Conservation (phyloP, 257 asterid species). For the Primulina tabacum region DNA sequence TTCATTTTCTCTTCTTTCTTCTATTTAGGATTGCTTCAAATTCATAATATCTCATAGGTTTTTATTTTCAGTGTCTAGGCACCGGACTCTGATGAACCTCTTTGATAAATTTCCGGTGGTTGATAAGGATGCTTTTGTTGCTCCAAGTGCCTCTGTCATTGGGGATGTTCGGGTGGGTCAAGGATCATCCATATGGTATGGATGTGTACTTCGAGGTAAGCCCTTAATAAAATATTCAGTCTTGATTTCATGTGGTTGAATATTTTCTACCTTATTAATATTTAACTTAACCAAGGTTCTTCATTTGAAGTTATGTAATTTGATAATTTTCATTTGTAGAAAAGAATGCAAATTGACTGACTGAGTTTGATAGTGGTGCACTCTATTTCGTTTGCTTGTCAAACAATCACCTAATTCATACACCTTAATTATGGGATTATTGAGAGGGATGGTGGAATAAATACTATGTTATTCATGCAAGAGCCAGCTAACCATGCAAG, state of each 20-base stretch:
- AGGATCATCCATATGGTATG: conserved; percentile 82
- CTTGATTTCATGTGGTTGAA: too few relatives aligned
- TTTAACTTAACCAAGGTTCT: too few relatives aligned
- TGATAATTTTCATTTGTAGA: too few relatives aligned
- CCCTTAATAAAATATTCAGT: conserved; percentile 8
- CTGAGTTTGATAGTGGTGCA: not conserved
- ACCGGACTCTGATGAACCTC: conserved; percentile 67
- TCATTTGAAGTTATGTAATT: too few relatives aligned
- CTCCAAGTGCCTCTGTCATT: conserved; percentile 81
- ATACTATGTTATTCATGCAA: not conserved
- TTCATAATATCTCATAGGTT: conserved; percentile 1
- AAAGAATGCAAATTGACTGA: not conserved
- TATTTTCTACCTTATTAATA: too few relatives aligned
- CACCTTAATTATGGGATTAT: not conserved
- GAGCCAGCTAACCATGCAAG: not conserved
- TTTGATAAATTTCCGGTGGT: conserved; percentile 68
- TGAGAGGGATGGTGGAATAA: not conserved
- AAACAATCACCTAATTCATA: not conserved
- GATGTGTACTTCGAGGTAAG: conserved; percentile 82
- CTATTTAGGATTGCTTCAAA: not conserved
- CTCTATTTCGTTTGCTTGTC: not conserved
- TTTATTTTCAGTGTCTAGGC: conserved; percentile 68
- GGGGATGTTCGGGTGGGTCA: conserved; percentile 77
- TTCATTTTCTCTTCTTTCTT: not conserved
- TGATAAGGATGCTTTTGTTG: conserved; percentile 72